Conservation (phyloP, 805 yeast species). For the Dipodascus geniculatus region DNA sequence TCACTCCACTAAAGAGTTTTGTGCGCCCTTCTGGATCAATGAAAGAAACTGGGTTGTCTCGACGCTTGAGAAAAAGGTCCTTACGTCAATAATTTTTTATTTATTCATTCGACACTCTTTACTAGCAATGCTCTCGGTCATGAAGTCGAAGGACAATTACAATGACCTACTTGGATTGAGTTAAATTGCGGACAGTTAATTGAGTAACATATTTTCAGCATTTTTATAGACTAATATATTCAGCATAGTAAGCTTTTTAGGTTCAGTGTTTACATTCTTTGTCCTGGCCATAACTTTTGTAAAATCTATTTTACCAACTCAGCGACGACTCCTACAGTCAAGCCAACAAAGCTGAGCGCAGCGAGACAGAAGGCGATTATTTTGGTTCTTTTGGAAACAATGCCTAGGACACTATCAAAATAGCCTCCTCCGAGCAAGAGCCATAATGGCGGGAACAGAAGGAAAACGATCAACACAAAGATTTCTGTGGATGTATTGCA, state of each 20-base stretch:
- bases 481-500: background rate
- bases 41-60: background rate
- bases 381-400: conserved; percentile 22
- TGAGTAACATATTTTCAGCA: background rate
- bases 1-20: conserved; percentile 5
- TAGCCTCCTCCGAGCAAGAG: conserved; percentile 28
- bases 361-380: conserved; percentile 24
- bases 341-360: conserved; percentile 11
- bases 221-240: background rate
- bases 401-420: conserved; percentile 25
- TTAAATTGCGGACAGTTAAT: background rate
- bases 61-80: background rate
- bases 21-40: background rate
- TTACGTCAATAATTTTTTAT: background rate
- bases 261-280: background rate
- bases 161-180: background rate
- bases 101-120: background rate
- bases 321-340: conserved; percentile 10
- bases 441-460: conserved; percentile 29
- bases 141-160: background rate
- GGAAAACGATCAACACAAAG: background rate
- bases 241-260: background rate
- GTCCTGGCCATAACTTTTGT: background rate
- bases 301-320: conserved; percentile 8
- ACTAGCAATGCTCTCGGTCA: background rate